Base-by-base conservation (phyloP, 495 filamentous ascomycete genomes). In the Hyphodiscus hymeniophilus region DNA sequence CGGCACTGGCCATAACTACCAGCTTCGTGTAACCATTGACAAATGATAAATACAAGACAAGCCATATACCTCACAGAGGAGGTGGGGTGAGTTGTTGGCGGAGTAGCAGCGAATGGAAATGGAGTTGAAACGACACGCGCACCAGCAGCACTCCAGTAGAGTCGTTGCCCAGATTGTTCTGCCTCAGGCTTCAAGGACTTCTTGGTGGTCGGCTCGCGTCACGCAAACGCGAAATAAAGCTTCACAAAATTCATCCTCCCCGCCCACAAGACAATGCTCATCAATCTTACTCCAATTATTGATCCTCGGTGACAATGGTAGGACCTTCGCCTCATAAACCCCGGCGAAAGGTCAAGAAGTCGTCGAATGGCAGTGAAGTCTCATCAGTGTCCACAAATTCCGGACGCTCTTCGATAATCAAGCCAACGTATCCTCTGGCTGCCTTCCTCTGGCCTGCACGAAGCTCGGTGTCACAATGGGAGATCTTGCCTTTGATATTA, bases 391-490 rank as follows among this genome's bases (percentile, higher is more conserved):
- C 56, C n/a, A 41, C 52, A 11, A 17, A 51, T 6, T 17, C 41
- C 17, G 33, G 32, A 43, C 42, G 44, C n/a, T 42, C 52, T 15
- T 15, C 17, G 21, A 35, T 22, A 6, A 45, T n/a, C 32, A 59
- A 62, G 12, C 75, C 75, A 10, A 60, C 84, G 3, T 97, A 95
- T 58, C 92, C 92, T 3, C 74, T 98, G 7, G 91, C 86, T 16
- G 83, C 88, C 16, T 86, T 97, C 57, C 75, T 97, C 24, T 95
- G 92, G 87, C 88, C 90, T 32, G 85, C 89, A 20, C 79, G 87
- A 28, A 82, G 82, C 46, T 77, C 78, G 10, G 76, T 83, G 15
- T 94, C 91, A 20, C 87, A 92, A 89, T 98, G 92, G 94, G 77
- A 95, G 51, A 74, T 87, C 12, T 68, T 98, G 12, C 89, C 92